Evolutionary conservation across 352 stramenopile genomes (phyloP).

Genomic region (Detonula confervacea): DNA sequence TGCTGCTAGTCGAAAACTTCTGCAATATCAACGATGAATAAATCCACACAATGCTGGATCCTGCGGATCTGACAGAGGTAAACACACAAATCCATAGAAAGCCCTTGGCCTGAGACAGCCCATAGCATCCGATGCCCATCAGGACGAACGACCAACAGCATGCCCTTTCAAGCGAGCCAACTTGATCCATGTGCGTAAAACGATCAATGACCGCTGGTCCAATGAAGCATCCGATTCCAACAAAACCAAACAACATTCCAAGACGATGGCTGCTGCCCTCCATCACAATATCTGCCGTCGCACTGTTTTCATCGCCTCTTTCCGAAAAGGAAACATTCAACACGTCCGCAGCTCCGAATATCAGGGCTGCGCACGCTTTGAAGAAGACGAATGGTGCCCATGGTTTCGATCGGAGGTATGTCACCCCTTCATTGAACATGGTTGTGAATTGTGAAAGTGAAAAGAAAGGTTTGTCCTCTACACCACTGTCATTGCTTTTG

Average conservation of each 20-base stretch:
- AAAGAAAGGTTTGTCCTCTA: slow-evolving; percentile 9
- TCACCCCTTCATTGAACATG: slow-evolving; percentile 37
- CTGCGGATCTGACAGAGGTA: slow-evolving; percentile 51
- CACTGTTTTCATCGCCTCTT: slow-evolving; percentile 9
- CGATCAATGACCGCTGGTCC: slow-evolving; percentile 59
- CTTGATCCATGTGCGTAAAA: slow-evolving; percentile 56
- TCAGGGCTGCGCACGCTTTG: slow-evolving; percentile 53
- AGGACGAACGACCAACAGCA: slow-evolving; percentile 60
- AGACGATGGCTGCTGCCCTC: slow-evolving; percentile 45
- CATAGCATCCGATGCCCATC: slow-evolving; percentile 48
- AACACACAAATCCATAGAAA: slow-evolving; percentile 64
- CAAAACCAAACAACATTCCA: slow-evolving; percentile 49
- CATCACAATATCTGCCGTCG: slow-evolving; percentile 1
- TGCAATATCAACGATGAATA: slow-evolving; percentile 63
- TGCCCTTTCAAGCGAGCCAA: slow-evolving; percentile 55
- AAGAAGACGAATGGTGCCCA: slow-evolving; percentile 63
- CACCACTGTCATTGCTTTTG: background rate
- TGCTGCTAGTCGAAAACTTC: slow-evolving; percentile 55
- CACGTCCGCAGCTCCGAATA: slow-evolving; percentile 63
- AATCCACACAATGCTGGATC: slow-evolving; percentile 70
- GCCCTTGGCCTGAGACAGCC: slow-evolving; percentile 28
- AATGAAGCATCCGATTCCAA: slow-evolving; percentile 72
- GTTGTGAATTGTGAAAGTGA: slow-evolving; percentile 14
- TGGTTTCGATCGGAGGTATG: slow-evolving; percentile 51
- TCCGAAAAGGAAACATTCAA: slow-evolving; percentile 72